phyloP scores from a whole-genome alignment of 2,329 filamentous ascomycete genomes.

The Calonectria pteridis region DNA sequence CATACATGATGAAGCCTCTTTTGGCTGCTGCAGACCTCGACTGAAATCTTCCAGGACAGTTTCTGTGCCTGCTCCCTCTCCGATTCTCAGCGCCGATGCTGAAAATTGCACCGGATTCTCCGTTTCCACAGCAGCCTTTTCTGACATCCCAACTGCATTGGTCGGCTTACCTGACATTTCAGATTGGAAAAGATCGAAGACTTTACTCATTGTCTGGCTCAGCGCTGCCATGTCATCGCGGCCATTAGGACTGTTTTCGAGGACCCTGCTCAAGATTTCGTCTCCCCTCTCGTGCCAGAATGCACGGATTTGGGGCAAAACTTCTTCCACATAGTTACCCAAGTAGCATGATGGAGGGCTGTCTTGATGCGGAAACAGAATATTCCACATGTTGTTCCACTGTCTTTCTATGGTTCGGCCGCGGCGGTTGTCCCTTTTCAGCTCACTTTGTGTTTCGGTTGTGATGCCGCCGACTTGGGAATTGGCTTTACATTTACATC shows the following conservation, averaged over 20 bases:
- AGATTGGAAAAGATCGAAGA: not conserved
- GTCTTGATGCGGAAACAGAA: not conserved
- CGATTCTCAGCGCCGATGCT: not conserved
- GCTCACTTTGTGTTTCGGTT: not conserved
- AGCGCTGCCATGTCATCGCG: not conserved
- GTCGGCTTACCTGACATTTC: not conserved
- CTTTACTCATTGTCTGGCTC: not conserved
- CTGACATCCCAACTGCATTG: too few relatives aligned
- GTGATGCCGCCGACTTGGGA: not conserved
- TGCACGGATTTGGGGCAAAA: not conserved
- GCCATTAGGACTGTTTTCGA: not conserved
- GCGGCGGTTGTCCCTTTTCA: not conserved
- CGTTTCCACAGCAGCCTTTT: too few relatives aligned
- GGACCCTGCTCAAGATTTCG: not conserved
- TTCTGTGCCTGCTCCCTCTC: rapidly evolving
- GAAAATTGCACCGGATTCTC: too few relatives aligned
- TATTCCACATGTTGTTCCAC: not conserved
- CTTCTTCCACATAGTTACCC: not conserved
- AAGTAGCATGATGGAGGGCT: not conserved
- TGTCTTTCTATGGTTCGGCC: not conserved
- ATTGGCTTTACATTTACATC: not conserved
- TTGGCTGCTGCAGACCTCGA: not conserved
- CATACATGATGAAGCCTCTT: not conserved
- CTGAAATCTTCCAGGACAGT: too few relatives aligned
- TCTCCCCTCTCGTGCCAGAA: not conserved